Conservation (phyloP, 352 stramenopile genomes). For the Globisporangium barbulae region DNA sequence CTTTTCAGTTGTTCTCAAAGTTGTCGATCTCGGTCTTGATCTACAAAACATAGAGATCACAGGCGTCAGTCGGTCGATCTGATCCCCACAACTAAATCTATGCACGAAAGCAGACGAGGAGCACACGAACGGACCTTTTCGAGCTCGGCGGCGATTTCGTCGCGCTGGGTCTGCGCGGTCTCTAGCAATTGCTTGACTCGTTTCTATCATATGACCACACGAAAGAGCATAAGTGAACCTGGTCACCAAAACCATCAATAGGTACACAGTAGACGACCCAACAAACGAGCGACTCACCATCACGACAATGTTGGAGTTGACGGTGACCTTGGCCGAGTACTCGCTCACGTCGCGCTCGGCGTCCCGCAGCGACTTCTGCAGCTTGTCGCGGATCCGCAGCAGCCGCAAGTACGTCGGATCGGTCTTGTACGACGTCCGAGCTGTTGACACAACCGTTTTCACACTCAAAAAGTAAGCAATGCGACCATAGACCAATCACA, state of each 20-base stretch:
- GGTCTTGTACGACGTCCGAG: conserved; percentile 45
- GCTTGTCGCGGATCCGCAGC: conserved; percentile 47
- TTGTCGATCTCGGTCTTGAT: conserved; percentile 10
- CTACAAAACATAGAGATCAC: neutral
- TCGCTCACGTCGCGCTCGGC: conserved; percentile 65
- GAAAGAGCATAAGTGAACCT: neutral
- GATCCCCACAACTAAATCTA: neutral
- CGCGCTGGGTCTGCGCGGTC: conserved; percentile 49
- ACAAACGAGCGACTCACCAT: conserved; percentile 38
- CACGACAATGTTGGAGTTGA: conserved; percentile 80
- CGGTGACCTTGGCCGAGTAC: conserved; percentile 58
- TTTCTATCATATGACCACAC: conserved; percentile 2
- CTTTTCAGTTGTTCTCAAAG: conserved; percentile 6
- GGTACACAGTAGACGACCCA: neutral
- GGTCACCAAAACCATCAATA: neutral
- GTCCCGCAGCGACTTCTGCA: conserved; percentile 71
- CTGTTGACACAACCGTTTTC: conserved; percentile 4
- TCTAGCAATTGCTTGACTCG: conserved; percentile 76
- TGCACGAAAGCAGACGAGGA: neutral
- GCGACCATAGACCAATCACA: neutral
- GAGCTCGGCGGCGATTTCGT: conserved; percentile 44
- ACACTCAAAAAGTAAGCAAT: neutral
- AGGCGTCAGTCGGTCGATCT: neutral
- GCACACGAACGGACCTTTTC: conserved; percentile 32
- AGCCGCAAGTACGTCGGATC: conserved; percentile 69